These are phyloP conservation scores for Cladosporium sp. DNA, from an alignment of 2,329 filamentous ascomycete genomes.

Conservation along the genomic window DNA sequence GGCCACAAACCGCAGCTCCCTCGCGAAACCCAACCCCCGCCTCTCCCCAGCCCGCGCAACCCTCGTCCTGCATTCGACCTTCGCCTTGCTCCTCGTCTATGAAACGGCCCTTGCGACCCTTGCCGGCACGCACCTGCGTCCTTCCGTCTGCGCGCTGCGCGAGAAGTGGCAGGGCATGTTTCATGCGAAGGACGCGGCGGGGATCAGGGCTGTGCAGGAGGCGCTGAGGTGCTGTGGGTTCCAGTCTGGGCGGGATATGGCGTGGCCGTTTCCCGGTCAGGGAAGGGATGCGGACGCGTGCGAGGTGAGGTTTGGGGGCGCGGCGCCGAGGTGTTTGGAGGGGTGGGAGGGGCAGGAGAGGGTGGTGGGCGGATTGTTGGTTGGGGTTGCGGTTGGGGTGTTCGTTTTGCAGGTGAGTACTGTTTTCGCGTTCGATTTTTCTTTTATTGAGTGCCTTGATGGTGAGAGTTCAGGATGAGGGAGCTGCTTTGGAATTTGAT, in stretches of 20 bases:
- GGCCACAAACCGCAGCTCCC: slow-evolving; percentile 21
- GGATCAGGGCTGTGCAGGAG: slow-evolving; percentile 59
- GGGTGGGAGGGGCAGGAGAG: slow-evolving; percentile 54
- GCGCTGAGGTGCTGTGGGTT: slow-evolving; percentile 62
- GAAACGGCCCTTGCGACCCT: slow-evolving; percentile 41
- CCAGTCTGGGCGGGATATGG: slow-evolving; percentile 50
- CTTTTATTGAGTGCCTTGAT: neutral
- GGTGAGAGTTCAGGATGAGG: neutral
- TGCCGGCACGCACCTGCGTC: slow-evolving; percentile 37
- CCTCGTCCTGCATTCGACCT: slow-evolving; percentile 25
- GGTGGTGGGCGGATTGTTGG: slow-evolving; percentile 48
- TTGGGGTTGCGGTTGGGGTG: slow-evolving; percentile 49
- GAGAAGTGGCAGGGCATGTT: slow-evolving; percentile 53
- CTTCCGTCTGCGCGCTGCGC: slow-evolving; percentile 49
- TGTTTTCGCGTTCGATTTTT: neutral
- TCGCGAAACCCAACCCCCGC: slow-evolving; percentile 24
- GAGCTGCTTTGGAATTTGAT: neutral
- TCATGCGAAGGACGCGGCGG: slow-evolving; percentile 41
- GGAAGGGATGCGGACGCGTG: slow-evolving; percentile 36
- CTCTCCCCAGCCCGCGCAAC: slow-evolving; percentile 23
- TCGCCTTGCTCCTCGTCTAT: slow-evolving; percentile 36
- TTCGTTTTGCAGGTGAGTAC: slow-evolving; percentile 51
- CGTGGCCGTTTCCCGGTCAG: slow-evolving; percentile 53
- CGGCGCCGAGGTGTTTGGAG: slow-evolving; percentile 41
- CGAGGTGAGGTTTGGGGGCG: slow-evolving; percentile 37